A percentile compares a stretch with the other conserved stretches of the same genome.
Conservation (phyloP, 148 eudicot species). For the Rhododendron griersonianum region DNA sequence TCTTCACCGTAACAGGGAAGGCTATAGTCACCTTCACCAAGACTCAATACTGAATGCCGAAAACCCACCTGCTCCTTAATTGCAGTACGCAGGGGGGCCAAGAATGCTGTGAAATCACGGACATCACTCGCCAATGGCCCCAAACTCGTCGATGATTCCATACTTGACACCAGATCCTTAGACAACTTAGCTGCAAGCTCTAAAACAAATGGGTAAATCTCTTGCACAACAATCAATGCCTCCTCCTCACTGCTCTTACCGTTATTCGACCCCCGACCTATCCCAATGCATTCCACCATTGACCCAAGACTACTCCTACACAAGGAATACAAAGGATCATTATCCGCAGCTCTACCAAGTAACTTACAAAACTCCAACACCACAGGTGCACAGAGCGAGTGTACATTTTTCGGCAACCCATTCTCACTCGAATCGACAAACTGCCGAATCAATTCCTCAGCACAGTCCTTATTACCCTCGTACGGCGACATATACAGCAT, state of each 20-base stretch:
- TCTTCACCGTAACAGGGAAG: slow-evolving; percentile 27
- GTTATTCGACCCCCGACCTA: slow-evolving; percentile 12
- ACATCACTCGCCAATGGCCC: slow-evolving; percentile 44
- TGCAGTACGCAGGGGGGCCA: slow-evolving; percentile 34
- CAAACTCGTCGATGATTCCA: slow-evolving; percentile 1
- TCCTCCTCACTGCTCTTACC: background rate
- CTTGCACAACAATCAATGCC: slow-evolving; percentile 26
- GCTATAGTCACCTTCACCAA: slow-evolving; percentile 10
- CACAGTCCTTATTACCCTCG: slow-evolving; percentile 28
- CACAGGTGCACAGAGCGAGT: slow-evolving; percentile 33
- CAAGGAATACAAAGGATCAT: slow-evolving; percentile 38
- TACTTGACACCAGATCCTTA: slow-evolving; percentile 20
- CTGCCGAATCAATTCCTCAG: slow-evolving; percentile 42
- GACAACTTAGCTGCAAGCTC: slow-evolving; percentile 49
- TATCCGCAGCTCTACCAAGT: slow-evolving; percentile 26
- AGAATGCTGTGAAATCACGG: slow-evolving; percentile 52
- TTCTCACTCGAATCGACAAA: slow-evolving; percentile 28
- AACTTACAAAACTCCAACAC: slow-evolving; percentile 69
- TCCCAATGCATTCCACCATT: slow-evolving; percentile 33
- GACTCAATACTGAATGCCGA: slow-evolving; percentile 16
- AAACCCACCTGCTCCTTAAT: slow-evolving; percentile 13
- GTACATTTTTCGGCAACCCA: slow-evolving; percentile 6
- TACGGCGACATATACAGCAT: slow-evolving; percentile 54
- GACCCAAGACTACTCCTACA: slow-evolving; percentile 65
- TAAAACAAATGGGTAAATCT: slow-evolving; percentile 46